Evolutionary conservation across 345 rosid genomes (phyloP).

Genomic region (Melaleuca alternifolia): DNA sequence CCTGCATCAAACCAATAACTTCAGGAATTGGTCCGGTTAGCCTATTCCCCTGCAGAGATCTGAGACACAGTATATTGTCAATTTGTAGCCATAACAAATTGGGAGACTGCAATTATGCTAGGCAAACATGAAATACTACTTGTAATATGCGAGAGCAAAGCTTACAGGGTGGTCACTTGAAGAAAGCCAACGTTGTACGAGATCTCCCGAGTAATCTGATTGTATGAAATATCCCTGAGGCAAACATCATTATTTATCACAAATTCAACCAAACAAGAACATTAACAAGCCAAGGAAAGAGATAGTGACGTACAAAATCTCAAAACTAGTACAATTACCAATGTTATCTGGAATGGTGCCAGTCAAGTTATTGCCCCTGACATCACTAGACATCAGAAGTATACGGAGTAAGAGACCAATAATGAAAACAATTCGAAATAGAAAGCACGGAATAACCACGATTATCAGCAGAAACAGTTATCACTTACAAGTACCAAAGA

Average conservation of each 20-base stretch:
- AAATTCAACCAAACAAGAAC: not conserved
- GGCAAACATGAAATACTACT: not conserved
- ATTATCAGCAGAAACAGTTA: not conserved
- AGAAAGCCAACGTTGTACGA: conserved; percentile 91
- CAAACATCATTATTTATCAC: not conserved
- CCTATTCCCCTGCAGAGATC: conserved; percentile 87
- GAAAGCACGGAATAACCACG: not conserved
- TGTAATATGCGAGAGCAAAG: not conserved
- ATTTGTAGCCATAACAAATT: not conserved
- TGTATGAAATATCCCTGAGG: conserved; percentile 78
- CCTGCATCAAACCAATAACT: conserved; percentile 92
- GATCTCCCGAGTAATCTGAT: conserved; percentile 67
- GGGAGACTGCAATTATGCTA: not conserved
- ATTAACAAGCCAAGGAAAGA: not conserved
- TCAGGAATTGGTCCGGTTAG: conserved; percentile 69
- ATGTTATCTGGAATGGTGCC: conserved; percentile 76
- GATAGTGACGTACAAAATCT: conserved; percentile 44
- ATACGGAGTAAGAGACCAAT: not conserved
- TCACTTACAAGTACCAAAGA: conserved; percentile 88
- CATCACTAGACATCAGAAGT: conserved; percentile 45
- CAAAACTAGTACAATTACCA: conserved; percentile 91
- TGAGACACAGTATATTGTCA: not conserved
- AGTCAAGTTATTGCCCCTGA: conserved; percentile 70
- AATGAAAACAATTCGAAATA: not conserved
- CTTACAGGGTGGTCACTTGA: conserved; percentile 93